Conservation (phyloP, 495 filamentous ascomycete genomes). For the Xylaria cubensis region DNA sequence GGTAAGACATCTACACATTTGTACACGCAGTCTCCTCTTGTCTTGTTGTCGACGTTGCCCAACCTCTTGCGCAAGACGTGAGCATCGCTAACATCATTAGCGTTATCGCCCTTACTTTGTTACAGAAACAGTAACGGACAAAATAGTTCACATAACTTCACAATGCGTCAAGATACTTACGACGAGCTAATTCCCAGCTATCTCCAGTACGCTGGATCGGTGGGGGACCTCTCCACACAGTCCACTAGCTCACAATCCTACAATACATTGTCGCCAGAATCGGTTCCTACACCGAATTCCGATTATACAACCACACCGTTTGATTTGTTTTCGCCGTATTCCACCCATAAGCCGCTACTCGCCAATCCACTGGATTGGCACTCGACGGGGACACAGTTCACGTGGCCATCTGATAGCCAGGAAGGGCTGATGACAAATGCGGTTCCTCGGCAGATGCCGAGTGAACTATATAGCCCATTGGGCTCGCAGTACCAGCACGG, state of each 20-base stretch:
- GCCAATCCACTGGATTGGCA: background rate
- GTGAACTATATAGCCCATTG: no score
- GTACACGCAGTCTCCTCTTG: background rate
- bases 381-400: no score
- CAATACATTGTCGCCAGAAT: constrained; percentile 28
- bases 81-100: background rate
- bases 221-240: no score
- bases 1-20: background rate
- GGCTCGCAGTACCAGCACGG: no score
- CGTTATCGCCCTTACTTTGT: background rate
- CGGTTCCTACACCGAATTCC: background rate
- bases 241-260: background rate
- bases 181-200: constrained; percentile 31
- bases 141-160: background rate
- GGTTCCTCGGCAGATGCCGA: no score
- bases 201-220: background rate
- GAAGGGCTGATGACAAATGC: no score
- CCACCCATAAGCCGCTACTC: no score
- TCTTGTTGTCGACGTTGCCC: background rate
- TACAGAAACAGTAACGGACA: background rate
- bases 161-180: constrained; percentile 28
- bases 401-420: background rate
- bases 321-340: no score
- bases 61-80: background rate
- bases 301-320: background rate